These are phyloP conservation scores for Vitellaria paradoxa DNA, from an alignment of 179 eudicot species.

Conservation along the genomic window DNA sequence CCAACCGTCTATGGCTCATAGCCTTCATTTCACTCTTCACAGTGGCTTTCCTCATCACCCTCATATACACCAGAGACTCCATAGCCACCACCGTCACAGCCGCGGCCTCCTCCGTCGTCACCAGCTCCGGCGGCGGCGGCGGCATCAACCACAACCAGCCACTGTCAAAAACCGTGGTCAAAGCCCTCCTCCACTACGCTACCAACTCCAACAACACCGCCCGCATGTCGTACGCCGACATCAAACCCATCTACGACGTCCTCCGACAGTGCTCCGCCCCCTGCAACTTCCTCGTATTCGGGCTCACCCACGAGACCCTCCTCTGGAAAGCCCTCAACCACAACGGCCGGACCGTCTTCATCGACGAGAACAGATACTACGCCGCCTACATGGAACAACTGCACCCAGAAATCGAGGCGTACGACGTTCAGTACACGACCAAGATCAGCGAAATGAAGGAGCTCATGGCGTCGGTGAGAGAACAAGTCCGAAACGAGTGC, in stretches of 20 bases:
- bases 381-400: slow-evolving; percentile 78
- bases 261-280: slow-evolving; percentile 51
- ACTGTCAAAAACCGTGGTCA: slow-evolving; percentile 47
- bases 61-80: slow-evolving; percentile 53
- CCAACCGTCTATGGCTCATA: slow-evolving; percentile 58
- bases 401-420: slow-evolving; percentile 81
- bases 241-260: slow-evolving; percentile 56
- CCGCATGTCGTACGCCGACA: slow-evolving; percentile 56
- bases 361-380: slow-evolving; percentile 54
- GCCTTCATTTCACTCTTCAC: slow-evolving; percentile 69
- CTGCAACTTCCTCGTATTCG: slow-evolving; percentile 74
- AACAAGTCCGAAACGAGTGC: slow-evolving; percentile 68
- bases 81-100: slow-evolving; percentile 26
- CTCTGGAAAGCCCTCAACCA: slow-evolving; percentile 80
- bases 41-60: slow-evolving; percentile 58
- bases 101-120: slow-evolving; percentile 16
- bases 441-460: slow-evolving; percentile 55
- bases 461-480: slow-evolving; percentile 46
- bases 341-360: slow-evolving; percentile 78
- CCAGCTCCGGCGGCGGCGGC: slow-evolving; percentile 20
- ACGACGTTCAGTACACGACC: slow-evolving; percentile 86
- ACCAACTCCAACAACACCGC: slow-evolving; percentile 61
- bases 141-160: slow-evolving; percentile 13
- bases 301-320: slow-evolving; percentile 77
- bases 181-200: slow-evolving; percentile 80